Evolutionary conservation across 2,329 filamentous ascomycete genomes (phyloP), one percentile per base, ranked within the genome.

Genomic region (Pseudogymnoascus sp.): DNA sequence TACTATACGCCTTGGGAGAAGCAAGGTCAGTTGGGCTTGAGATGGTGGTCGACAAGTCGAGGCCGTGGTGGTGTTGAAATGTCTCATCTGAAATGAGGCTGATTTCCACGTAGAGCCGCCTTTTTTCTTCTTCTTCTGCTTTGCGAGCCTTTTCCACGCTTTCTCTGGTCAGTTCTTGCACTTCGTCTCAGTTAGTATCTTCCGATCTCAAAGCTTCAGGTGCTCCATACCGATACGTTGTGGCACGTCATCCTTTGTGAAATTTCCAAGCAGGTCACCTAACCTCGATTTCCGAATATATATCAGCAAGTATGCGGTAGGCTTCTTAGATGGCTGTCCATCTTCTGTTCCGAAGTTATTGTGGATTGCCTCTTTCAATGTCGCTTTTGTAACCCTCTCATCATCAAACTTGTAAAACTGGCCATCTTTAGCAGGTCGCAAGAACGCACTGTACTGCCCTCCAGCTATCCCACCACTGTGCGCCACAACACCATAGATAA

Each of bases 401-500:
- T 99, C 95, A 71, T 99, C 95, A 70, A 96, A 99, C 71, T 90
- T 95, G 80, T 96, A 97, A 78, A 96, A 99, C 78, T 90, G 86
- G 31, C 95, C 93, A 66, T 96, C 90, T 76, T 96, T 96, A 64
- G 88, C 85, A 0, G 95, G 95, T 73, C 96, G 97, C 70, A 99
- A 78, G 76, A 96, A 99, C 0, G 95, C 95, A 73, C 97, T 97
- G 77, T 99, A 99, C 76, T 99, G 95, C 2, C 95, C 95, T 12
- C 95, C 93, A 74, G 97, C 97, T 63, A 97, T 83, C 72, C 97
- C 95, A 65, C 95, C 95, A 69, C 91, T 97, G 76, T 99, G 95
- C 4, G 99, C 95, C 46, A 99, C 81, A 23, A 99, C 93, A 65
- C 95, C 92, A 71, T 99, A 93, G 21, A 99, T 80, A 74, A 96